Conservation (phyloP, 352 stramenopile species). For the Phytophthora brassicae region DNA sequence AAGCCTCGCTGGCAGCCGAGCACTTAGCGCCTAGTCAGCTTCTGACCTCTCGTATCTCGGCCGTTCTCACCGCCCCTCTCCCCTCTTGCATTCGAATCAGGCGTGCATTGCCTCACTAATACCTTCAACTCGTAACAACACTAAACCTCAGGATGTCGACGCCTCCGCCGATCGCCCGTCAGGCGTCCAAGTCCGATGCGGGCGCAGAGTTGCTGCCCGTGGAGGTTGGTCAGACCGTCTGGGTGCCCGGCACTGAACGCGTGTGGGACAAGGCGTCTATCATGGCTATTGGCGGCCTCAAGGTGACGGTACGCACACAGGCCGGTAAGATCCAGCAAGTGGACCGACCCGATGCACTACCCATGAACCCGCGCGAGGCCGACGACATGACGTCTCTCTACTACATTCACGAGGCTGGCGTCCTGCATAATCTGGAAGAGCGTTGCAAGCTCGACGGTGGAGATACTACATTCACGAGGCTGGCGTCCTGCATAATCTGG, state of each 20-base stretch:
- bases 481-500: slow-evolving; percentile 95
- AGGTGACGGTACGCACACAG: slow-evolving; percentile 83
- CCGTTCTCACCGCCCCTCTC: no score
- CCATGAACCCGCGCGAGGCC: slow-evolving; percentile 79
- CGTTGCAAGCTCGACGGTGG: slow-evolving; percentile 86
- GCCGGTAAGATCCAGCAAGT: slow-evolving; percentile 87
- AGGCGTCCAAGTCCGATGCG: slow-evolving; percentile 68
- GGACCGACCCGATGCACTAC: slow-evolving; percentile 69
- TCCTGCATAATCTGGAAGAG: slow-evolving; percentile 95
- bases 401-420: slow-evolving; percentile 94
- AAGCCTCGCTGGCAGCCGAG: slow-evolving; percentile 29
- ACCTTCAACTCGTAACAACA: no score
- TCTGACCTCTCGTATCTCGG: no score
- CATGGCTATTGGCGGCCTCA: slow-evolving; percentile 86
- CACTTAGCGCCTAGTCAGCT: slow-evolving; percentile 9
- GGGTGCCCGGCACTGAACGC: slow-evolving; percentile 68
- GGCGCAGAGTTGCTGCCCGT: slow-evolving; percentile 75
- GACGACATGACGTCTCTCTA: slow-evolving; percentile 95
- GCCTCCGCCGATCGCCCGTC: slow-evolving; percentile 63
- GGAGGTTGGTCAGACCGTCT: slow-evolving; percentile 69
- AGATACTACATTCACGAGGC: slow-evolving; percentile 94
- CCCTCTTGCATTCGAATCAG: no score
- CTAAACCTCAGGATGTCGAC: slow-evolving; percentile 64
- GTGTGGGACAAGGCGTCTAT: slow-evolving; percentile 82
- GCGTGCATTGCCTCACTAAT: no score